A percentile compares a stretch with the other conserved stretches of the same genome.
phyloP scores from a whole-genome alignment of 257 asterid species.

The Linderniella brevidens region DNA sequence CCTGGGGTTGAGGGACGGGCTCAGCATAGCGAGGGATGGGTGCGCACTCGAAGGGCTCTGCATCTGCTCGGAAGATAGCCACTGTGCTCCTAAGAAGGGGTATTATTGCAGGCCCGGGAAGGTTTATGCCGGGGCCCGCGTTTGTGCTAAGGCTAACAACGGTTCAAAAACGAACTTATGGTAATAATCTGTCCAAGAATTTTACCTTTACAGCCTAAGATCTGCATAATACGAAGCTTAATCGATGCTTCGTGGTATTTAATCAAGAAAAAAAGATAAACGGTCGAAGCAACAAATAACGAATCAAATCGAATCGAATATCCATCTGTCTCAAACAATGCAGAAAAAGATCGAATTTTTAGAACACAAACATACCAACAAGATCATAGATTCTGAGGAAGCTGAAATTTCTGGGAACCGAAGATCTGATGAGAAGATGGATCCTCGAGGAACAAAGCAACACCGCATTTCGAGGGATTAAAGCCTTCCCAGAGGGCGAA shows the following conservation, averaged over 20 bases:
- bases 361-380: too few species aligned
- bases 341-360: too few species aligned
- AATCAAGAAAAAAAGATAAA: too few species aligned
- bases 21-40: slow-evolving; percentile 21
- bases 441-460: slow-evolving; percentile 37
- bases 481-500: slow-evolving; percentile 68
- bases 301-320: too few species aligned
- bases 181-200: too few species aligned
- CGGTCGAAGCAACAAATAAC: too few species aligned
- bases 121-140: slow-evolving; percentile 31
- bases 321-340: too few species aligned
- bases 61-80: slow-evolving; percentile 34
- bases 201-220: too few species aligned
- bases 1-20: slow-evolving; percentile 26
- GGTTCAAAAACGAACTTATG: too few species aligned
- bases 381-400: slow-evolving; percentile 23
- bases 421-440: slow-evolving; percentile 33
- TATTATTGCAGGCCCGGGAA: slow-evolving; percentile 36
- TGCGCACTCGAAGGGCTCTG: slow-evolving; percentile 62
- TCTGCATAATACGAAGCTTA: too few species aligned
- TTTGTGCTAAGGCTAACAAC: slow-evolving; percentile 18
- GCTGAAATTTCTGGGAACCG: slow-evolving; percentile 61
- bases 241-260: too few species aligned
- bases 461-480: slow-evolving; percentile 50
- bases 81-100: slow-evolving; percentile 41